These are phyloP conservation scores for Tricholoma sp. DNA, from an alignment of 768 basidiomycete genomes.

Conservation along the genomic window DNA sequence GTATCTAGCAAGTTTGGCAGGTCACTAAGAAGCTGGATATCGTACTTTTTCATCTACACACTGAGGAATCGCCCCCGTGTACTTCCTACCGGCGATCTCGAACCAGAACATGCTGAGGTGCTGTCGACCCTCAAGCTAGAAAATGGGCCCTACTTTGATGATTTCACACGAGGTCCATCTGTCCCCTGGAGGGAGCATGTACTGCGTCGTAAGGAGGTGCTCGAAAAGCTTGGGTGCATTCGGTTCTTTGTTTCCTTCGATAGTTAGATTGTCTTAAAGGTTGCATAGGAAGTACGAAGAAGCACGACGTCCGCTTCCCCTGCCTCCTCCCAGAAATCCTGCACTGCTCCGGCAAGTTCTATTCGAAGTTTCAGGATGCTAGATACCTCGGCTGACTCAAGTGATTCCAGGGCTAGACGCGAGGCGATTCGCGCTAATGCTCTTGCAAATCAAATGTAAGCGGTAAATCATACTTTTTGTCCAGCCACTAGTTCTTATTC, in stretches of 20 bases:
- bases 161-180: not conserved
- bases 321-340: constrained; percentile 3
- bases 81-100: constrained; percentile 4
- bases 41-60: constrained; percentile 7
- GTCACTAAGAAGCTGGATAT: not conserved
- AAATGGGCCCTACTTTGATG: constrained; percentile 9
- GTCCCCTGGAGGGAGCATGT: not conserved
- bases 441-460: not conserved
- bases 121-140: constrained; percentile 8
- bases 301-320: constrained; percentile 5
- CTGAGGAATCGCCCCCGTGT: constrained; percentile 5
- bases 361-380: not conserved
- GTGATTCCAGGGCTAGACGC: not conserved
- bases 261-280: not conserved
- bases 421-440: not conserved
- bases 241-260: not conserved
- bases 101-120: constrained; percentile 6
- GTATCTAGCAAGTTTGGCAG: not conserved
- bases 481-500: not conserved
- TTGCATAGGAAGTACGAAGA: not conserved
- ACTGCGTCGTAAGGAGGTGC: constrained; percentile 1
- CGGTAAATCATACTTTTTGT: not conserved
- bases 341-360: not conserved
- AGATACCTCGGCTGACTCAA: not conserved
- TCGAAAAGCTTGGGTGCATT: constrained; percentile 1